Base-by-base conservation (phyloP, 768 basidiomycete genomes). In the Trametes cubensis region DNA sequence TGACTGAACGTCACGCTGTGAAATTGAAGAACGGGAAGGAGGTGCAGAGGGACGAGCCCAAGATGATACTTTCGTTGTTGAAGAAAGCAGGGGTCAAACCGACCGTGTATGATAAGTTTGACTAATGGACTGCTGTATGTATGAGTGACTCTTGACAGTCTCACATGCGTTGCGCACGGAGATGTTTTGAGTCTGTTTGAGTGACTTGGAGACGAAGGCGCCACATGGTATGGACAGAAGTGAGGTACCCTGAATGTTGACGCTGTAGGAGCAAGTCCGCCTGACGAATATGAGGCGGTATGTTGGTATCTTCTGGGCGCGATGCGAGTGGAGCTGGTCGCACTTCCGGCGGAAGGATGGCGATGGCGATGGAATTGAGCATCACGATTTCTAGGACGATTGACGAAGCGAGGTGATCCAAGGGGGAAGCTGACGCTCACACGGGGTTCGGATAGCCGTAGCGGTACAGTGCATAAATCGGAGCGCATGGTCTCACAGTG, bases 41-140 rank as follows among this genome's bases (percentile, higher is more conserved):
- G 25, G 64, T 61, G 41, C 38, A 15, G 61, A 69, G 62, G 60
- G 75, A 79, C 60, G 75, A 73, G 26, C 72, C 77, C 47, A 77
- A 73, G 72, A 69, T 66, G 63, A 79, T 87, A 77, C 42, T 57
- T 58, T 69, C 76, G 46, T 77, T 86, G 57, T 71, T 85, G 60
- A 73, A 74, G 40, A 75, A 76, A 64, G 70, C 87, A 51, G 75
- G 78, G 6, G 73, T 82, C 57, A 71, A 58, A 39, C 75, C 86
- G 17, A 79, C 79, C 17, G 76, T 72, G 67, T 80, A 86, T 58
- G 78, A 75, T 65, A 79, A 82, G 52, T 88, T 87, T 72, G 79
- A 81, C 69, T 83, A 63, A 47, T 11, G 6, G 46, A 15, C 28
- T 28, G n/a, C n/a, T n/a, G n/a, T n/a, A 26, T 47, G 49, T 34